A percentile compares a stretch with the other conserved stretches of the same genome.
Evolutionary conservation across 805 yeast genomes (phyloP).

Genomic region (Candida bentonensis): DNA sequence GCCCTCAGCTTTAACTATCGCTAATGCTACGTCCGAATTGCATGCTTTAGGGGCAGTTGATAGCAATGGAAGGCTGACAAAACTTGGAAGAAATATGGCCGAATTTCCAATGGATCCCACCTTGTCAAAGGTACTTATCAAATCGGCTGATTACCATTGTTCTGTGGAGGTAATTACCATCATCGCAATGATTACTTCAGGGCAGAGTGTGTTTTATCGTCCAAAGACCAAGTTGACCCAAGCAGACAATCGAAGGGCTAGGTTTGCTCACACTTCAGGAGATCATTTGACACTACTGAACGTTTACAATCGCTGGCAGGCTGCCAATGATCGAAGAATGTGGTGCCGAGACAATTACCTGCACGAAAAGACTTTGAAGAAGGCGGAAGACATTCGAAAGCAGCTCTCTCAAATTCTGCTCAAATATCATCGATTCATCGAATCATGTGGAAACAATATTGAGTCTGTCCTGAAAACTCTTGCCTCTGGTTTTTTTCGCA

Average conservation of each 20-base stretch:
- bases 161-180: conserved; percentile 57
- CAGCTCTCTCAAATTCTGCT: conserved; percentile 45
- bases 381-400: conserved; percentile 56
- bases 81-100: conserved; percentile 66
- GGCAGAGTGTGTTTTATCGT: conserved; percentile 56
- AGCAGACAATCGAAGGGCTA: conserved; percentile 39
- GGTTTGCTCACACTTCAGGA: conserved; percentile 33
- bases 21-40: conserved; percentile 65
- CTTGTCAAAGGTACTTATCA: conserved; percentile 60
- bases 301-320: conserved; percentile 65
- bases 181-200: conserved; percentile 77
- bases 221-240: conserved; percentile 63
- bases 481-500: conserved; percentile 56
- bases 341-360: conserved; percentile 84
- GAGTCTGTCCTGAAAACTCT: conserved; percentile 37
- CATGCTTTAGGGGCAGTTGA: conserved; percentile 81
- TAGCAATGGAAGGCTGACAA: conserved; percentile 62
- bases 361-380: conserved; percentile 55
- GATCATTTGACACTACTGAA: conserved; percentile 71
- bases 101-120: conserved; percentile 88
- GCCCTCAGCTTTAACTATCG: conserved; percentile 61
- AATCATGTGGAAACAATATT: conserved; percentile 21
- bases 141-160: conserved; percentile 48
- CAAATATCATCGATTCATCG: conserved; percentile 17
- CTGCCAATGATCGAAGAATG: conserved; percentile 46